Conservation (phyloP, 179 eudicot species). For the Amaranthus tricolor region DNA sequence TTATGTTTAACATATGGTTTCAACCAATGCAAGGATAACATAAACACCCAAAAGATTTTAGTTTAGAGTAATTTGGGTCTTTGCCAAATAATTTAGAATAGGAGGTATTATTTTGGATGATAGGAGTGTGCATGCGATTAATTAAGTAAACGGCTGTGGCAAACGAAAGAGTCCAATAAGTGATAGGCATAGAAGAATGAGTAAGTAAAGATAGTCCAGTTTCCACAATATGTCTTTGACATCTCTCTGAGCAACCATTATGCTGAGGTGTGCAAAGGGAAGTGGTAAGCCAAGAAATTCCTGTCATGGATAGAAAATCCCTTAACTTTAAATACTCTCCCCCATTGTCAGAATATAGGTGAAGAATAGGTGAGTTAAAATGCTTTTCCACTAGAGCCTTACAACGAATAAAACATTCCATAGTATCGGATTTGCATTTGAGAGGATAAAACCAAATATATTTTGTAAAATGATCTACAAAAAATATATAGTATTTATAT, state of each 20-base stretch:
- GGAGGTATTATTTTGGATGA: not conserved
- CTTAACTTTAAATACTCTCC: not conserved
- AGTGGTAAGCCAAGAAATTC: not conserved
- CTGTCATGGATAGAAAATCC: not conserved
- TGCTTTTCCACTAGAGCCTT: not conserved
- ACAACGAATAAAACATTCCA: not conserved
- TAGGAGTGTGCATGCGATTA: not conserved
- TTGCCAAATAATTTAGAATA: not conserved
- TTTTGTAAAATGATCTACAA: not conserved
- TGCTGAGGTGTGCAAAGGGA: not conserved
- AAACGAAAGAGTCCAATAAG: not conserved
- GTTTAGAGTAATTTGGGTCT: not conserved
- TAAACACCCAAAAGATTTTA: not conserved
- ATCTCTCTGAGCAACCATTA: not conserved
- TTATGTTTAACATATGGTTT: not conserved
- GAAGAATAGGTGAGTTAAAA: not conserved
- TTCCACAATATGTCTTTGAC: not conserved
- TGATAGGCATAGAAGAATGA: not conserved
- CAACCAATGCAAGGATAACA: not conserved
- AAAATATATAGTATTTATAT: not conserved
- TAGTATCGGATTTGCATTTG: not conserved
- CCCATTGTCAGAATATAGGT: not conserved
- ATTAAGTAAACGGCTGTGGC: not conserved
- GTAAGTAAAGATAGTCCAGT: not conserved
- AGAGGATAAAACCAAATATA: not conserved